Conservation (phyloP, 768 basidiomycete species). For the Tylopilus sp. region DNA sequence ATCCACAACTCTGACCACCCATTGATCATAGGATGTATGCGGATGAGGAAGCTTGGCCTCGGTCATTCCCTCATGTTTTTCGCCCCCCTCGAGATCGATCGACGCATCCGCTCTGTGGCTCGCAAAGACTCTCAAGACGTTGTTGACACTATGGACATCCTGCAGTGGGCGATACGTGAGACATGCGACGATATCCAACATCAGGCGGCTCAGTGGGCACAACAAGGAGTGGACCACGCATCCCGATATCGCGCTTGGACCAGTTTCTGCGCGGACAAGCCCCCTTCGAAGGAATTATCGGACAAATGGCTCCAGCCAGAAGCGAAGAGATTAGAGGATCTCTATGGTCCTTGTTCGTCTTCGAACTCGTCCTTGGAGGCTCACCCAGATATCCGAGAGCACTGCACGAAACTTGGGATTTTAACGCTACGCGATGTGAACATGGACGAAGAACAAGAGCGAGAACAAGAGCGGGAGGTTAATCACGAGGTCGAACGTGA, state of each 20-base stretch:
- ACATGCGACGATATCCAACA: constrained; percentile 42
- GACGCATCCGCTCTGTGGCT: constrained; percentile 29
- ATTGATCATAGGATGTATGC: constrained; percentile 39
- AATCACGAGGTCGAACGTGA: constrained; percentile 43
- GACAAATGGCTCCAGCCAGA: constrained; percentile 39
- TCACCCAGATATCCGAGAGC: constrained; percentile 9
- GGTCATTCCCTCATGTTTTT: constrained; percentile 46
- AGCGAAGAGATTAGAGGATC: constrained; percentile 35
- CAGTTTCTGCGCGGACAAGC: not conserved
- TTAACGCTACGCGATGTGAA: constrained; percentile 11
- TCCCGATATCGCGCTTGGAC: constrained; percentile 18
- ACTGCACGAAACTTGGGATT: constrained; percentile 18
- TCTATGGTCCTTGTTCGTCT: constrained; percentile 24
- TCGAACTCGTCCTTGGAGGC: not conserved
- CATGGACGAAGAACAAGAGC: constrained; percentile 48
- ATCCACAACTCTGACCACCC: not conserved
- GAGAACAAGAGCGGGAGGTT: constrained; percentile 33
- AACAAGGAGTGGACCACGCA: constrained; percentile 31
- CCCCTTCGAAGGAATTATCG: not conserved
- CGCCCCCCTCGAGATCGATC: constrained; percentile 39
- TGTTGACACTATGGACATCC: constrained; percentile 32
- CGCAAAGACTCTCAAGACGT: constrained; percentile 2
- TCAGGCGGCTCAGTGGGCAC: constrained; percentile 39
- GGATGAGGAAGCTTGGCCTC: constrained; percentile 44
- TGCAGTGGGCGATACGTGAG: constrained; percentile 43